Evolutionary conservation across 2,329 filamentous ascomycete genomes (phyloP).

Genomic region (Coniochaeta sp.): DNA sequence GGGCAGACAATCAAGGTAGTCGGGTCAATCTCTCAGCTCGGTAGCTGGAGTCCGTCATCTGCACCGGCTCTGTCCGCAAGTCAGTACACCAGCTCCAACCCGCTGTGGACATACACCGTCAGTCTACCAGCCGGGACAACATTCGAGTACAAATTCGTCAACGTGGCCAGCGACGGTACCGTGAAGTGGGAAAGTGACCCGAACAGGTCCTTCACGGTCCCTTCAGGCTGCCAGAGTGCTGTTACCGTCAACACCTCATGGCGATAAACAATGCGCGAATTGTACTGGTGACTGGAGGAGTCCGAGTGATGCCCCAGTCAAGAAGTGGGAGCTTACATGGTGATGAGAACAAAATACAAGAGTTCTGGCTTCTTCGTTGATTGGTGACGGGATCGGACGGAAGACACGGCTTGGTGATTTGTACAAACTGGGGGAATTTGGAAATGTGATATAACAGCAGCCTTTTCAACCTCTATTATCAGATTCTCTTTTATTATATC

Average conservation of each 20-base stretch:
- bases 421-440: too few species aligned
- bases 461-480: too few species aligned
- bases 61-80: constrained; percentile 43
- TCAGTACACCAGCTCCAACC: too few species aligned
- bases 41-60: constrained; percentile 38
- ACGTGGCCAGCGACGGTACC: constrained; percentile 37
- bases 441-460: too few species aligned
- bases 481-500: background rate
- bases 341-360: too few species aligned
- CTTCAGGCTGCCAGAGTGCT: constrained; percentile 13
- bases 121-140: constrained; percentile 41
- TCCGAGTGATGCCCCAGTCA: too few species aligned
- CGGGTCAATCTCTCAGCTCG: constrained; percentile 34
- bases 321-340: too few species aligned
- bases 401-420: too few species aligned
- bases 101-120: constrained; percentile 23
- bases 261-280: constrained; percentile 9
- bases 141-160: constrained; percentile 57
- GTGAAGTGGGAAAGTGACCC: constrained; percentile 52
- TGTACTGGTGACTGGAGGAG: too few species aligned
- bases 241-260: constrained; percentile 16
- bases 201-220: constrained; percentile 27
- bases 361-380: too few species aligned
- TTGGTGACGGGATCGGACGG: too few species aligned
- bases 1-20: constrained; percentile 43